Conservation (phyloP, 345 rosid genomes). For the Eutrema japonicum region DNA sequence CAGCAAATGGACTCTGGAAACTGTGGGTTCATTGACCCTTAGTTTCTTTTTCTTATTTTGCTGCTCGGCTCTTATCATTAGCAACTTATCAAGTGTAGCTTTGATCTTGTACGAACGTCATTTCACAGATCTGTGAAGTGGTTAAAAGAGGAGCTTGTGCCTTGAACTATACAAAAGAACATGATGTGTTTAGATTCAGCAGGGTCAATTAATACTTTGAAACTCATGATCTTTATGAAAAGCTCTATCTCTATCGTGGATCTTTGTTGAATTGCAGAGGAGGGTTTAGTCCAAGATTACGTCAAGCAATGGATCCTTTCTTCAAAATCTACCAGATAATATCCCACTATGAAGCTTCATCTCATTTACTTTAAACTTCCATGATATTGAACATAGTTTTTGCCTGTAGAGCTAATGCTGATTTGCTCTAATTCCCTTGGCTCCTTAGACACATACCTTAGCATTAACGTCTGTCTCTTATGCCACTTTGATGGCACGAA, state of each 20-base stretch:
- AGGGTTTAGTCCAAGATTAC: background rate
- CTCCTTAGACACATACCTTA: slow-evolving; percentile 49
- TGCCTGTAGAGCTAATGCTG: slow-evolving; percentile 56
- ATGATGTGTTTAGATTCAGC: slow-evolving; percentile 17
- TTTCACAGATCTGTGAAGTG: slow-evolving; percentile 19
- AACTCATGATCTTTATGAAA: slow-evolving; percentile 6
- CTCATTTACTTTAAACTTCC: slow-evolving; percentile 44
- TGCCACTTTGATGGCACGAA: slow-evolving; percentile 55
- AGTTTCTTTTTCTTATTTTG: background rate
- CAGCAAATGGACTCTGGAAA: slow-evolving; percentile 30
- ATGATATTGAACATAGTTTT: slow-evolving; percentile 52
- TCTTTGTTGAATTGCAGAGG: background rate
- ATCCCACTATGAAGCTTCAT: slow-evolving; percentile 58
- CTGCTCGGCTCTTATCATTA: slow-evolving; percentile 20
- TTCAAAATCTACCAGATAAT: slow-evolving; percentile 58
- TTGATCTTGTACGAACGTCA: slow-evolving; percentile 17
- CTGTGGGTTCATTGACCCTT: background rate
- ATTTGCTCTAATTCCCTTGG: slow-evolving; percentile 38
- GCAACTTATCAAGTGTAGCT: slow-evolving; percentile 8
- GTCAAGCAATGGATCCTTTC: slow-evolving; percentile 69
- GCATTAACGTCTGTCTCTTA: slow-evolving; percentile 52
- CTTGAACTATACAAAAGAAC: slow-evolving; percentile 5
- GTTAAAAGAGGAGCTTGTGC: slow-evolving; percentile 3
- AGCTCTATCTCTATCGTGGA: slow-evolving; percentile 16
- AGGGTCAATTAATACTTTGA: background rate